A percentile compares a stretch with the other conserved stretches of the same genome.
phyloP scores from a whole-genome alignment of 805 yeast genomes.

The Osmozyma mogii region DNA sequence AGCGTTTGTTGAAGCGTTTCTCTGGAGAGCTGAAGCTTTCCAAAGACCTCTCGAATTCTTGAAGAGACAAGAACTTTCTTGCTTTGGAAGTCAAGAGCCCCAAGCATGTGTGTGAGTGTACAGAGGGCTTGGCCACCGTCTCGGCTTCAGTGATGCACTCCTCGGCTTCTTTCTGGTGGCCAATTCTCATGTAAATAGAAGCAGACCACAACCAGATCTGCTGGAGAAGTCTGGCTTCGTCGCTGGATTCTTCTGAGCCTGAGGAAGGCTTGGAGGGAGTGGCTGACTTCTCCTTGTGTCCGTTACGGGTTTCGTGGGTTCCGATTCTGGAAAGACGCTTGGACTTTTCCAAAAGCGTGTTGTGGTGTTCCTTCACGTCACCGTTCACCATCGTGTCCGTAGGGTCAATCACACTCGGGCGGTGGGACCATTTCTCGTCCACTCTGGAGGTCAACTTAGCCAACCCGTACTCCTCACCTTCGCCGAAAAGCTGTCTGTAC shows the following conservation, averaged over 20 bases:
- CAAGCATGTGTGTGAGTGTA: constrained; percentile 41
- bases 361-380: constrained; percentile 3
- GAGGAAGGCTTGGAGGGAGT: neutral
- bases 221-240: constrained; percentile 40
- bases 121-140: constrained; percentile 35
- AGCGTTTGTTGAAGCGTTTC: constrained; percentile 17
- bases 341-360: constrained; percentile 11
- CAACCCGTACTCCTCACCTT: too few relatives aligned
- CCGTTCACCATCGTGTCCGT: constrained; percentile 3
- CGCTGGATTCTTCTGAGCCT: neutral
- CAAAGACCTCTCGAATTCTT: constrained; percentile 58
- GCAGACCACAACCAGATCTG: constrained; percentile 72
- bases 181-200: constrained; percentile 51
- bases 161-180: constrained; percentile 51
- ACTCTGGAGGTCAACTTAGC: neutral
- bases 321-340: constrained; percentile 10
- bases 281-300: constrained; percentile 2
- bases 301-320: neutral
- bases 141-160: constrained; percentile 71
- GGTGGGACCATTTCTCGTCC: constrained; percentile 28
- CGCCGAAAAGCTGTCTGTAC: constrained; percentile 43
- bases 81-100: constrained; percentile 39
- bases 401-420: constrained; percentile 36
- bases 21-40: constrained; percentile 26
- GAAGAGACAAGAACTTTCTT: constrained; percentile 43